Conservation (phyloP, 2,329 filamentous ascomycete genomes). For the Pseudogymnoascus sp. region DNA sequence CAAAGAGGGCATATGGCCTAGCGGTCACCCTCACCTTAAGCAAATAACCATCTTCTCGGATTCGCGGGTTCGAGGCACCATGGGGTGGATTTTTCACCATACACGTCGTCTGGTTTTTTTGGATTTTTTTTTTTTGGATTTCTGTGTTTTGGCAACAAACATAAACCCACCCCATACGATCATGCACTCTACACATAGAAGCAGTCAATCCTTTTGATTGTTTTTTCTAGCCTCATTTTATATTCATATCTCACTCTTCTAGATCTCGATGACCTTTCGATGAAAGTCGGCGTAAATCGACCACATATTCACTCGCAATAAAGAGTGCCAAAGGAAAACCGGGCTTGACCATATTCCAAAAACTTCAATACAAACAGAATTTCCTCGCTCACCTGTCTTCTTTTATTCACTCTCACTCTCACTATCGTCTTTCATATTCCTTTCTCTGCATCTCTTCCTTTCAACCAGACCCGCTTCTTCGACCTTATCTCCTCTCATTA, state of each 20-base stretch:
- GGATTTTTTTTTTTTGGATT: background rate
- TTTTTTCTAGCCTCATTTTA: background rate
- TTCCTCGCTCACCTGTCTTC: background rate
- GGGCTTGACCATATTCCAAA: background rate
- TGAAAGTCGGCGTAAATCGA: background rate
- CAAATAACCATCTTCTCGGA: background rate
- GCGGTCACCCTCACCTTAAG: background rate
- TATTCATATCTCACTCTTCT: background rate
- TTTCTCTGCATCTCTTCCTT: constrained; percentile 15
- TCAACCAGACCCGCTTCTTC: constrained; percentile 13
- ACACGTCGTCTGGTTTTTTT: background rate
- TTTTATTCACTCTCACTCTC: background rate
- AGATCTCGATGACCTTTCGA: background rate
- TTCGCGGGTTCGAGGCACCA: background rate
- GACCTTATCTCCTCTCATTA: constrained; percentile 13
- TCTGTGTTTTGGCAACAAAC: background rate
- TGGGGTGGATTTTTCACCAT: background rate
- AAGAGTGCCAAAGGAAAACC: background rate
- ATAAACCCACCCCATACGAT: background rate
- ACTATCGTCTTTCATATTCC: background rate
- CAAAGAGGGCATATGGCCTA: background rate
- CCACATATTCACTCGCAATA: background rate
- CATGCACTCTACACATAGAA: background rate
- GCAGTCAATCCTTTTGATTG: background rate
- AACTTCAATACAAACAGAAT: background rate